A percentile compares a stretch with the other conserved stretches of the same genome.
Conservation (phyloP, 2,329 filamentous ascomycete species). For the Diplocarpon rosae region DNA sequence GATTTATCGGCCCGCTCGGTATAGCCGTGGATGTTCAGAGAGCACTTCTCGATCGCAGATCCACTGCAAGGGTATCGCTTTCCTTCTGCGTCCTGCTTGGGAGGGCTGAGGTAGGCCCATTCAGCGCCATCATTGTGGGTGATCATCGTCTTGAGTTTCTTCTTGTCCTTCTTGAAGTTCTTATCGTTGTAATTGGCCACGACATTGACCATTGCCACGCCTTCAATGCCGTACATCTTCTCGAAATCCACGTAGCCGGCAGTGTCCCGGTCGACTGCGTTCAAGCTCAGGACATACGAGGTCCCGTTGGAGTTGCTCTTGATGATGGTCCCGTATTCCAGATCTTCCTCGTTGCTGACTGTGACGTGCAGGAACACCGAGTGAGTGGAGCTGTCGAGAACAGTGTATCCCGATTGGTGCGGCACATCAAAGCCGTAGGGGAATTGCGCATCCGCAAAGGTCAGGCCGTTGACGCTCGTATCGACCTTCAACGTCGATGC, state of each 20-base stretch:
- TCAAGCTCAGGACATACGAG: slow-evolving; percentile 76
- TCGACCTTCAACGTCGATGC: slow-evolving; percentile 62
- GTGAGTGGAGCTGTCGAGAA: slow-evolving; percentile 89
- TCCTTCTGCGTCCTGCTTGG: slow-evolving; percentile 55
- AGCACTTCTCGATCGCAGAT: slow-evolving; percentile 53
- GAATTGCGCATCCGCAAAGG: slow-evolving; percentile 75
- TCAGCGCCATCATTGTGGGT: slow-evolving; percentile 92
- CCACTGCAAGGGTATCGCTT: slow-evolving; percentile 60
- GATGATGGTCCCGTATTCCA: slow-evolving; percentile 74
- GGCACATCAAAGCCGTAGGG: slow-evolving; percentile 72
- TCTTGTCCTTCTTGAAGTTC: slow-evolving; percentile 46
- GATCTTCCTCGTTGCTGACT: slow-evolving; percentile 52
- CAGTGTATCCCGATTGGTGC: slow-evolving; percentile 77
- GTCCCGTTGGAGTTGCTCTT: slow-evolving; percentile 99
- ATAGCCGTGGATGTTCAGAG: slow-evolving; percentile 88
- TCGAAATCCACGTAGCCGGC: slow-evolving; percentile 86
- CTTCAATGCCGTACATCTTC: slow-evolving; percentile 86
- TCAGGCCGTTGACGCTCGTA: slow-evolving; percentile 73
- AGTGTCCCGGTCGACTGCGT: slow-evolving; percentile 70
- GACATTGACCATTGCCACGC: slow-evolving; percentile 76
- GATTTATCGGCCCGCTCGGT: slow-evolving; percentile 76
- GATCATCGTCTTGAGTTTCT: slow-evolving; percentile 81
- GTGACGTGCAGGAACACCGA: slow-evolving; percentile 90
- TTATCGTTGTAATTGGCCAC: slow-evolving; percentile 60
- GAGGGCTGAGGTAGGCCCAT: slow-evolving; percentile 71